Evolutionary conservation across 805 yeast genomes (phyloP), one percentile per base, ranked within the genome.

Genomic region (Saturnispora ahearnii): DNA sequence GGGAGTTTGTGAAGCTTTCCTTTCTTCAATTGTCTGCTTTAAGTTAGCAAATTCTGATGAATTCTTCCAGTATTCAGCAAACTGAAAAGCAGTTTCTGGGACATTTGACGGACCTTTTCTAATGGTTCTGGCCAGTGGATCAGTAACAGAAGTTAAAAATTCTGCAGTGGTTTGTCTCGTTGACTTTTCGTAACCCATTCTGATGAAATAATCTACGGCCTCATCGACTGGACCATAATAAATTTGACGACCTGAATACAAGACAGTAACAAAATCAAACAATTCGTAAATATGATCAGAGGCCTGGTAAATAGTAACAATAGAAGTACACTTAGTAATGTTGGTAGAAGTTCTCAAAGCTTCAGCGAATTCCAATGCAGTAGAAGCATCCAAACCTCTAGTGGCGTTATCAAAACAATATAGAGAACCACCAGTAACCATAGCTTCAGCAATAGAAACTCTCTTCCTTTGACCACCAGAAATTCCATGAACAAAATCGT

Each of bases 381-480:
- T 81, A 13, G 86, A 79, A 9, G 86, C 76, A 66, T 81, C 87
- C 56, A 81, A 70, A 63, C 87, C 87, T 65, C 86, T 73, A 15
- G 87, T 81, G 24, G 85, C 82, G 57, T 81, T 81, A 66, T 81
- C 87, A 77, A 81, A 81, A 54, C 84, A 78, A 55, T 71, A 79
- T 22, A 79, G 68, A 6, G 77, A 67, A 8, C 77, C 81, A 48
- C 76, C 70, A 59, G 75, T 68, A 31, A 76, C 72, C 57, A 77
- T 72, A 3, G 78, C 84, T 63, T 81, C 87, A 3, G 82, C 86
- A 57, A 81, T 74, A 4, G 85, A 79, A 24, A 81, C 85, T 68
- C 87, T 77, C 66, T 81, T 81, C 57, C 87, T 69, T 67, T 81
- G 84, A 66, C 87, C 87, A 59, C 87, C 87, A 33, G 85, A 79